Evolutionary conservation across 1,284 basidiomycete genomes (phyloP).

Genomic region (Sparassis latifolia): DNA sequence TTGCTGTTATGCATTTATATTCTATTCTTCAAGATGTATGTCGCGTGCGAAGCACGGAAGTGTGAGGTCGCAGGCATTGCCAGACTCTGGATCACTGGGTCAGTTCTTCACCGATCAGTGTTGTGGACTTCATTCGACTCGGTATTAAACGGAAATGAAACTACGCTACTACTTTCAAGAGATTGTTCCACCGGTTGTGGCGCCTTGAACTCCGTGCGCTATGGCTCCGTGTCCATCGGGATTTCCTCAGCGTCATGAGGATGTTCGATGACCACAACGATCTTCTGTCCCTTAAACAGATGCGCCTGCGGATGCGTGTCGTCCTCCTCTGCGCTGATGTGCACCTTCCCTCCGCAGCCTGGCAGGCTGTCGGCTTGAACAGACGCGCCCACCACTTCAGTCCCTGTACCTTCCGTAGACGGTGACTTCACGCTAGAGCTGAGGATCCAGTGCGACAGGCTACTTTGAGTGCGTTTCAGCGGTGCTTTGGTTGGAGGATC

Average conservation of each 20-base stretch:
- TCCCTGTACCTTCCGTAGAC: neutral
- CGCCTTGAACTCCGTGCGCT: no score
- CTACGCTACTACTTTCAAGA: no score
- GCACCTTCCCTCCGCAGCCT: conserved; percentile 15
- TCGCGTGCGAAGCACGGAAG: no score
- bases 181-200: no score
- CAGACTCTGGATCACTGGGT: no score
- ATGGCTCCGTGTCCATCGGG: no score
- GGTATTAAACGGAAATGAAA: no score
- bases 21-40: no score
- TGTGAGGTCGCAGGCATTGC: no score
- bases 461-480: conserved; percentile 13
- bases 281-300: conserved; percentile 13
- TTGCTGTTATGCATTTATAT: no score
- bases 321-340: conserved; percentile 12
- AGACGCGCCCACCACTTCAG: neutral
- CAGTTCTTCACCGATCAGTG: no score
- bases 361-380: neutral
- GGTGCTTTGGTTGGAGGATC: neutral
- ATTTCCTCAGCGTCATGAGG: neutral
- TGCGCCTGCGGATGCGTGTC: conserved; percentile 14
- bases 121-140: no score
- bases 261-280: conserved; percentile 13
- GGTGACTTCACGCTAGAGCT: conserved; percentile 4
- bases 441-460: conserved; percentile 12